phyloP scores from a whole-genome alignment of 164 flowering plant species.

The Berberis thunbergii region DNA sequence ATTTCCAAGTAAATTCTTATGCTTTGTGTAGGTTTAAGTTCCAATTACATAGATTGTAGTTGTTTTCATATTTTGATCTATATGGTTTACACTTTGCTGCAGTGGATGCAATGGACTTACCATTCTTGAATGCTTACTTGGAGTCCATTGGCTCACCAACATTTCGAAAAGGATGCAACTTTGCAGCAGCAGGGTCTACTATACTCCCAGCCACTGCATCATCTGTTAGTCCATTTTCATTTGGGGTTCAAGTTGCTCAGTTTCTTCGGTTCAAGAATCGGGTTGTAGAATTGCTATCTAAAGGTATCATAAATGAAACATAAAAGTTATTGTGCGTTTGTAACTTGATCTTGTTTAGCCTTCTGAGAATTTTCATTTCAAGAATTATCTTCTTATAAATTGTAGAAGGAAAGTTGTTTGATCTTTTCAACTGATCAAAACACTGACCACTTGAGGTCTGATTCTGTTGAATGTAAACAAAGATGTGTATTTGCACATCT shows the following conservation, averaged over 20 bases:
- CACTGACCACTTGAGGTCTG: too few relatives aligned
- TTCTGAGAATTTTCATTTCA: too few relatives aligned
- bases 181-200: conserved; percentile 85
- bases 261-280: conserved; percentile 65
- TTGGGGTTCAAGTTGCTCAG: conserved; percentile 74
- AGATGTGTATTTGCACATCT: too few relatives aligned
- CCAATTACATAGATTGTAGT: too few relatives aligned
- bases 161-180: conserved; percentile 72
- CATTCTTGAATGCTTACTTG: conserved; percentile 74
- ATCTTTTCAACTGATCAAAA: too few relatives aligned
- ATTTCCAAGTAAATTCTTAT: too few relatives aligned
- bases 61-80: neutral
- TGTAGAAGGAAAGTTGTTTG: too few relatives aligned
- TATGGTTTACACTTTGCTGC: conserved; percentile 7
- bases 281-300: conserved; percentile 47
- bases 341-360: neutral
- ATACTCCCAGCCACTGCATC: conserved; percentile 61
- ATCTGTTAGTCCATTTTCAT: conserved; percentile 73
- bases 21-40: too few relatives aligned
- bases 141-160: conserved; percentile 69
- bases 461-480: too few relatives aligned
- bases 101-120: conserved; percentile 83
- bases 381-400: too few relatives aligned
- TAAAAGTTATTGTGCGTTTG: neutral
- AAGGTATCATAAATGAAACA: conserved; percentile 22